Conservation (phyloP, 1,284 basidiomycete genomes). For the Quambalaria eucalypti region DNA sequence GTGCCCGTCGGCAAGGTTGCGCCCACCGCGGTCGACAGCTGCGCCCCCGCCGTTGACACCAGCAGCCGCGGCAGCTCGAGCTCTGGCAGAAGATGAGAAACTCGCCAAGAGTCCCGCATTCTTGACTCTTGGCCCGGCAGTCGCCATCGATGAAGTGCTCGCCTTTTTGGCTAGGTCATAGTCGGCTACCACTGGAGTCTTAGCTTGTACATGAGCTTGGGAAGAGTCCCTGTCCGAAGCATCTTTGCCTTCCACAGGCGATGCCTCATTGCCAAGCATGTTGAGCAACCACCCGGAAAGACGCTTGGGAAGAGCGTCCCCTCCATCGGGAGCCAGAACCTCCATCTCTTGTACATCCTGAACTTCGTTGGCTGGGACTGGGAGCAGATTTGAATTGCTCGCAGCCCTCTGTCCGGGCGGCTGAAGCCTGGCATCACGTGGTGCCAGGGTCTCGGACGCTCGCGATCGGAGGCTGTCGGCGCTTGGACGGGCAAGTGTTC, state of each 20-base stretch:
- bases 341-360: no score
- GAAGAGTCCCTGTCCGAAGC: no score
- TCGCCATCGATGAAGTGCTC: no score
- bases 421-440: background rate
- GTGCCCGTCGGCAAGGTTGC: slow-evolving; percentile 16
- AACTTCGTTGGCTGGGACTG: no score
- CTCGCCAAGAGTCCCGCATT: slow-evolving; percentile 8
- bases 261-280: slow-evolving; percentile 22
- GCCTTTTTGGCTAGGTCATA: no score
- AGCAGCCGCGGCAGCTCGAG: background rate
- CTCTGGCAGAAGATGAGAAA: background rate
- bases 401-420: background rate
- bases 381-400: background rate
- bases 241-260: no score
- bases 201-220: no score
- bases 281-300: slow-evolving; percentile 35
- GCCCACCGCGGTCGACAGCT: slow-evolving; percentile 12
- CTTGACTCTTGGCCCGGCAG: no score
- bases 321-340: background rate
- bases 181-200: no score
- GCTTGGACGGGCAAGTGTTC: no score
- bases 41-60: background rate
- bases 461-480: background rate
- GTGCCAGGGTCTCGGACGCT: background rate
- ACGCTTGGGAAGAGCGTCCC: slow-evolving; percentile 15